Base-by-base conservation (phyloP, 768 basidiomycete species). In the Leccinum disarticulatum region DNA sequence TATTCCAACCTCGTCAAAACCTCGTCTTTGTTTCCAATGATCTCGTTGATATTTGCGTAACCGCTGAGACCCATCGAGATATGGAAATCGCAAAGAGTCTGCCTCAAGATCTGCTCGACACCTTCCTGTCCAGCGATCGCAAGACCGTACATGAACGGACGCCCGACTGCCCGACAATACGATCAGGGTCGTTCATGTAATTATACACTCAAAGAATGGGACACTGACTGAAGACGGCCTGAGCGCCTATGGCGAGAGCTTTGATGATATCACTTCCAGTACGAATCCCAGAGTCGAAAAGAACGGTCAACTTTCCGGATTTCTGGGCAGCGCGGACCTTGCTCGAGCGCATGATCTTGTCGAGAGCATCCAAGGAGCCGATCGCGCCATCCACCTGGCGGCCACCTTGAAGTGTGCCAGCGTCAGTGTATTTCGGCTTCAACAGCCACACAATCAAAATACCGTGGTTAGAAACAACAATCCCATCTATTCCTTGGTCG, bases 231-330 rank as follows among this genome's bases (percentile, higher is more conserved):
- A 94, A 71, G 15, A 95, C 86, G 8, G 79, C 91, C 64, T 95
- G 87, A 8, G 94, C 93, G 46, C 94, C 93, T 0, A 95, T 78
- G 1, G 92, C 92, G 30, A 95, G 74, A 0, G 94, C 93, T 72
- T 91, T 91, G 73, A 93, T 79, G 50, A 94, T 83, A 62, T 96
- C 94, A 48, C 85, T 83, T 11, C 91, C 93, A 0, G 87, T 90
- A 48, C 93, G 84, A 59, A 95, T 87, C 7, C 93, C 92, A 54
- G 86, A 93, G 47, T 73, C 72, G 50, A 73, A 92, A 2, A 95
- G 75, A 13, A 95, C 74, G 1, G 89, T 87, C 50, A 93, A 72
- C 56, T 83, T 81, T 1, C 88, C 88, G 13, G 79, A 72, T 3
- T 67, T 66, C 68, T 91, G 89, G 0, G 89, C 88, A 0, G 72